Evolutionary conservation across 2,329 filamentous ascomycete genomes (phyloP), one percentile per base, ranked within the genome.

Genomic region (Penicillium sp.): DNA sequence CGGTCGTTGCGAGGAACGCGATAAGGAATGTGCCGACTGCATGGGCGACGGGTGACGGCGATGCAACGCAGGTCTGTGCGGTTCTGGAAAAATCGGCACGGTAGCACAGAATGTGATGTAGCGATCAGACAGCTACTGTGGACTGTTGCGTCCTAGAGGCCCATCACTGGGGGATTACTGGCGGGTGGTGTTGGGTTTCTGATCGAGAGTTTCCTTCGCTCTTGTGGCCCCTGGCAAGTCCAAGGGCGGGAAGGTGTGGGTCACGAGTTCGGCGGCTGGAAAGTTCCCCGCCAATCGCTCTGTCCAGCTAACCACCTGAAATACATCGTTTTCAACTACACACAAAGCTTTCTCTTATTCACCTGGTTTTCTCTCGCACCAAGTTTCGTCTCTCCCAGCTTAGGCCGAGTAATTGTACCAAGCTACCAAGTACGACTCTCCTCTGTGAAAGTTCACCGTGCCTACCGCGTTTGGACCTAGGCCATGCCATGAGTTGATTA

Each of bases 1-100:
- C 65, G 84, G 82, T 63, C 85, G 81, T 67, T 84, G 83, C 66
- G 81, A 74, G 48, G 76, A 75, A 67, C 83, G 53, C 23, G 60
- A 59, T 38, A 58, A 54, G 43, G 58, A 61, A 48, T 59, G 55
- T 33, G 60, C 43, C 23, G 60, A 60, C 58, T 63, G 62, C 63
- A 65, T 63, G 40, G 43, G 47, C 49, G 50, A 24, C 5, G 16
- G 18, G 21, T 26, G 46, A 40, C 35, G 55, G 45, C 49, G 54
- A 20, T 43, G 26, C 7, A 48, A 59, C 18, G 35, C 8, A 26
- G 26, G 43, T 52, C 45, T 52, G 48, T 42, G 55, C 38, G 26
- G 35, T 23, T 42, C 47, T 43, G 4, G 24, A 16, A 38, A 53
- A 23, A 21, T 11, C 16, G 26, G 21, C 52, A 18, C 16, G 18